Percentiles rank a stretch among this genome's conserved stretches.
Evolutionary conservation across 768 basidiomycete species (phyloP).

Genomic region (Termitomyces sp.): DNA sequence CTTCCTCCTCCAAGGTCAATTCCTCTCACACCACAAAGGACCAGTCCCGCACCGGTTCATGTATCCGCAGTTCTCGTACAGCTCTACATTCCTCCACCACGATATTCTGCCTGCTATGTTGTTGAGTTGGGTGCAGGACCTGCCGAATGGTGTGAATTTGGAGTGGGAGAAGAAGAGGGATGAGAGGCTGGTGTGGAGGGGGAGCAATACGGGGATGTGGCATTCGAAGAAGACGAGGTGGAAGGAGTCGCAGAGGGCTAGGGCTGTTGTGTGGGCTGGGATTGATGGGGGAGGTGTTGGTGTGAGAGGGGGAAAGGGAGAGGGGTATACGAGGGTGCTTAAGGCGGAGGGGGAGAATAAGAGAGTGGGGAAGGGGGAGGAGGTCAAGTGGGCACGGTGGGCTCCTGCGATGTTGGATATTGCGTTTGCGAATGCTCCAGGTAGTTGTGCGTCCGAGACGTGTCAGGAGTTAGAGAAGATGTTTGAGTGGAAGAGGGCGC

Average conservation of each 20-base stretch:
- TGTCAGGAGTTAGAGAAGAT: slow-evolving; percentile 42
- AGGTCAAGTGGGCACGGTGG: slow-evolving; percentile 28
- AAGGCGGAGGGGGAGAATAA: slow-evolving; percentile 21
- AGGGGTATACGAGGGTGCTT: slow-evolving; percentile 33
- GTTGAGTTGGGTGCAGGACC: slow-evolving; percentile 42
- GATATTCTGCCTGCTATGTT: slow-evolving; percentile 50
- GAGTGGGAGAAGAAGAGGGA: slow-evolving; percentile 61
- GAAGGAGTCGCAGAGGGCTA: slow-evolving; percentile 43
- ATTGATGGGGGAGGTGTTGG: slow-evolving; percentile 40
- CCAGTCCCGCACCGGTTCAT: slow-evolving; percentile 41
- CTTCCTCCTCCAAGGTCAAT: slow-evolving; percentile 46
- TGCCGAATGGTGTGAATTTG: slow-evolving; percentile 40
- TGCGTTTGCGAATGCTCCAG: slow-evolving; percentile 37
- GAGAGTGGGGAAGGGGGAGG: slow-evolving; percentile 32
- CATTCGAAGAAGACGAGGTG: slow-evolving; percentile 40
- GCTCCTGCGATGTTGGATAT: slow-evolving; percentile 55
- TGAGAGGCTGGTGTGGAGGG: slow-evolving; percentile 65
- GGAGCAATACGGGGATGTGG: slow-evolving; percentile 67
- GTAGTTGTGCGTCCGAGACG: slow-evolving; percentile 38
- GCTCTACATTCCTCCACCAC: slow-evolving; percentile 45
- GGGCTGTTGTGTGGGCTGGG: slow-evolving; percentile 36
- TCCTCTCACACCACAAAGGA: slow-evolving; percentile 46
- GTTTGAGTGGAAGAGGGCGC: slow-evolving; percentile 46
- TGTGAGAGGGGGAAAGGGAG: slow-evolving; percentile 21
- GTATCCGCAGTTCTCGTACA: slow-evolving; percentile 52